Percentiles rank a stretch among this genome's conserved stretches.
Conservation (phyloP, 139 green algal genomes). For the Closterium sp. region DNA sequence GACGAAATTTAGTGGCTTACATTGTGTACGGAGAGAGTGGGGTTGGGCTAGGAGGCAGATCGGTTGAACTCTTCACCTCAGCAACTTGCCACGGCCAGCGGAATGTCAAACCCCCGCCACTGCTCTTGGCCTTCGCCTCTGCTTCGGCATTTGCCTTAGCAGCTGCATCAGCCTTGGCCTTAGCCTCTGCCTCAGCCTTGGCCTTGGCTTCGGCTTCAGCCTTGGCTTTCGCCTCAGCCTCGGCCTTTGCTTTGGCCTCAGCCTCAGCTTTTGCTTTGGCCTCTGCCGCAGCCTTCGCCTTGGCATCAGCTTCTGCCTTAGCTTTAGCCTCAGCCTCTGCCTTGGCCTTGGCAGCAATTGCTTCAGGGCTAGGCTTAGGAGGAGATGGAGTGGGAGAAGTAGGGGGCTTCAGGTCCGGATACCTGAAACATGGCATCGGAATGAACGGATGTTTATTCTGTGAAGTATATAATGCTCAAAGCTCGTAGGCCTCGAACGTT, state of each 20-base stretch:
- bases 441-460: too few relatives aligned
- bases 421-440: background rate
- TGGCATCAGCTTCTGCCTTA: conserved; percentile 20
- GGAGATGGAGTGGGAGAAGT: conserved; percentile 40
- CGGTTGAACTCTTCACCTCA: conserved; percentile 21
- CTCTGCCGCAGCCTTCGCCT: conserved; percentile 24
- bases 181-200: background rate
- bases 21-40: conserved; percentile 51
- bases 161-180: conserved; percentile 15
- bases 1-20: background rate
- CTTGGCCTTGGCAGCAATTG: conserved; percentile 12
- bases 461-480: too few relatives aligned
- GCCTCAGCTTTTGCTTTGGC: background rate
- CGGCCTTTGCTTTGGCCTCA: too few relatives aligned
- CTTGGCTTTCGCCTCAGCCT: conserved; percentile 6
- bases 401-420: conserved; percentile 47
- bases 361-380: background rate
- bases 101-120: conserved; percentile 1
- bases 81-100: conserved; percentile 36
- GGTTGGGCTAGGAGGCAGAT: conserved; percentile 42
- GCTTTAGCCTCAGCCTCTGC: conserved; percentile 33
- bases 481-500: too few relatives aligned
- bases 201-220: conserved; percentile 13
- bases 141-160: conserved; percentile 23
- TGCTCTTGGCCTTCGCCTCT: background rate